Percentiles rank a stretch among this genome's conserved stretches.
Conservation (phyloP, 2,329 filamentous ascomycete species). For the Diaporthe citriasiana region DNA sequence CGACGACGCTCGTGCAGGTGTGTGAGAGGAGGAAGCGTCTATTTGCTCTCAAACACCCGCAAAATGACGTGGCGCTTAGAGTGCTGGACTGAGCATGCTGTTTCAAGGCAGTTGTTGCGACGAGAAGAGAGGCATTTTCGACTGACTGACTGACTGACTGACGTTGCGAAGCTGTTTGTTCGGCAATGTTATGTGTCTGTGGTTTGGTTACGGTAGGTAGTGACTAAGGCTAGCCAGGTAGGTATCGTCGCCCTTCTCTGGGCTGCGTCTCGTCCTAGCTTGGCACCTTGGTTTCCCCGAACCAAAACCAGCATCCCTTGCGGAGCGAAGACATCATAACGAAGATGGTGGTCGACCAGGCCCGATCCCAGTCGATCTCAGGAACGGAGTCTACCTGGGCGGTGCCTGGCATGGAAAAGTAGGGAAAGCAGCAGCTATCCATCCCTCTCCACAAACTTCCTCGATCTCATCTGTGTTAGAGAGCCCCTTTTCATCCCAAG, state of each 20-base stretch:
- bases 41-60: neutral
- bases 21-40: neutral
- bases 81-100: neutral
- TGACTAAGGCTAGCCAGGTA: neutral
- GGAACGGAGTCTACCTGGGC: neutral
- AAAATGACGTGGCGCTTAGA: neutral
- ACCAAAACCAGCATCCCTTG: neutral
- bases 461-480: neutral
- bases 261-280: constrained; percentile 15
- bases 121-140: neutral
- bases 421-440: neutral
- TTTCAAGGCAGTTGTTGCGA: neutral
- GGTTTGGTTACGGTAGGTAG: neutral
- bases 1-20: constrained; percentile 4
- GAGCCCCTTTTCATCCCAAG: constrained; percentile 2
- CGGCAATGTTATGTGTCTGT: neutral
- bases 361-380: neutral
- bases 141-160: too few relatives aligned
- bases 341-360: neutral
- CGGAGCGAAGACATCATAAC: neutral
- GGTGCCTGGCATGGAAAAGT: neutral
- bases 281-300: neutral
- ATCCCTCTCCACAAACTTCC: neutral
- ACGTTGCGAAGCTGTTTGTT: neutral
- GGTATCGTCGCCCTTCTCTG: too few relatives aligned